These are phyloP conservation scores for Paraglomus occultum DNA, from an alignment of 192 early-diverging fungal species.

Conservation along the genomic window DNA sequence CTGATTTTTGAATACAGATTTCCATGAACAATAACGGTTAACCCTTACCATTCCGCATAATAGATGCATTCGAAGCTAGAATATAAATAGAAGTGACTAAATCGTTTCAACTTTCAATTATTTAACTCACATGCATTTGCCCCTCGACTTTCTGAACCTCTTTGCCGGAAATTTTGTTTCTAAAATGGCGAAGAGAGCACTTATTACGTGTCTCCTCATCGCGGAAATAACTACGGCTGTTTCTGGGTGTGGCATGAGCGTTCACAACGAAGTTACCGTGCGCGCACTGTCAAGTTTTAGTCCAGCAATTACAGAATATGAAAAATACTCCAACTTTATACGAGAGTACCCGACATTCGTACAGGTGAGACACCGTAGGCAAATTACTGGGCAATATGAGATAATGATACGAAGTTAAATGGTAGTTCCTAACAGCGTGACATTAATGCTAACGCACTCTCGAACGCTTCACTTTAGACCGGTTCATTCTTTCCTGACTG, in stretches of 20 bases:
- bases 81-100: no score
- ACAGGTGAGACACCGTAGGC: background rate
- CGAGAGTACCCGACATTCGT: constrained; percentile 4
- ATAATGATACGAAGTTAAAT: background rate
- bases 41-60: no score
- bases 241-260: constrained; percentile 36
- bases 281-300: constrained; percentile 21
- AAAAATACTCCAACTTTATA: constrained; percentile 1
- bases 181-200: no score
- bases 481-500: constrained; percentile 67
- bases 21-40: no score
- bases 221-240: background rate
- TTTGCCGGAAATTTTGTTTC: no score
- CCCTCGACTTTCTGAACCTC: no score
- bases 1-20: no score
- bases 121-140: no score
- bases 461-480: constrained; percentile 21
- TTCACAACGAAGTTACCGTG: constrained; percentile 42
- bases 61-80: no score
- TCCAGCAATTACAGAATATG: background rate
- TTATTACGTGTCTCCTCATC: no score
- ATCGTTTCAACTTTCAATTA: no score
- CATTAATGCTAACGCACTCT: no score
- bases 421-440: background rate
- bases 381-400: background rate